Percentiles rank a stretch among this genome's conserved stretches.
phyloP scores from a whole-genome alignment of 176 grass and related monocot genomes.

The Triticum timopheevii region DNA sequence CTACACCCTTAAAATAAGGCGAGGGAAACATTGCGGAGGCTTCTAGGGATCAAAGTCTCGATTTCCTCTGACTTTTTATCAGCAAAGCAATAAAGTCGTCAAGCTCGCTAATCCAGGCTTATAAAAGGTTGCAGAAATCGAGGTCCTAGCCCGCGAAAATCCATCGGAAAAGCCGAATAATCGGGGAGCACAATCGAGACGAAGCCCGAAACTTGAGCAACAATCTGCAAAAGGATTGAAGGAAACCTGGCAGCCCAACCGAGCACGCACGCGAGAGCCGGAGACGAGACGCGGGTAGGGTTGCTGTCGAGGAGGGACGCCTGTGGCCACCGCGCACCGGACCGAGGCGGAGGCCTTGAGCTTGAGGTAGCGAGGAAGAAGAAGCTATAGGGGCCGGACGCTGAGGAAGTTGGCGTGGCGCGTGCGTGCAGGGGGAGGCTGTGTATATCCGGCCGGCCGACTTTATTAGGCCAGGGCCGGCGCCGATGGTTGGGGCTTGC shows the following conservation, averaged over 20 bases:
- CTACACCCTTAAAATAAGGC: background rate
- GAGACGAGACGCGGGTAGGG: background rate
- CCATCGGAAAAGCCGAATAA: background rate
- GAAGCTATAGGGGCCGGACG: background rate
- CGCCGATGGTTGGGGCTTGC: background rate
- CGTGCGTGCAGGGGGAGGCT: background rate
- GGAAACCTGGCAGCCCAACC: too few species aligned
- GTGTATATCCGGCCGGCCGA: background rate
- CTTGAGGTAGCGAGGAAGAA: background rate
- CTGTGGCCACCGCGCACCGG: background rate
- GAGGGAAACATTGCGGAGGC: slow-evolving; percentile 19
- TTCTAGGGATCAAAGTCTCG: background rate
- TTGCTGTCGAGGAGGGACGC: background rate
- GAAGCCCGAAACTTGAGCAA: background rate
- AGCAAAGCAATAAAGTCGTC: background rate
- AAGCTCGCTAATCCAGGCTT: too few species aligned
- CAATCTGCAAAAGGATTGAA: too few species aligned
- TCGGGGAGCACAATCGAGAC: background rate
- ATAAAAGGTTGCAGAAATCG: background rate
- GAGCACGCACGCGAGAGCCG: background rate
- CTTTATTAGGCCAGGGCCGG: background rate
- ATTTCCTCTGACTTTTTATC: background rate
- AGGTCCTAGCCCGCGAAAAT: background rate
- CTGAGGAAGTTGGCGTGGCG: background rate
- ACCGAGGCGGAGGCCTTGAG: background rate